phyloP scores from a whole-genome alignment of 306 rosid species.

The Carpinus fangiana region DNA sequence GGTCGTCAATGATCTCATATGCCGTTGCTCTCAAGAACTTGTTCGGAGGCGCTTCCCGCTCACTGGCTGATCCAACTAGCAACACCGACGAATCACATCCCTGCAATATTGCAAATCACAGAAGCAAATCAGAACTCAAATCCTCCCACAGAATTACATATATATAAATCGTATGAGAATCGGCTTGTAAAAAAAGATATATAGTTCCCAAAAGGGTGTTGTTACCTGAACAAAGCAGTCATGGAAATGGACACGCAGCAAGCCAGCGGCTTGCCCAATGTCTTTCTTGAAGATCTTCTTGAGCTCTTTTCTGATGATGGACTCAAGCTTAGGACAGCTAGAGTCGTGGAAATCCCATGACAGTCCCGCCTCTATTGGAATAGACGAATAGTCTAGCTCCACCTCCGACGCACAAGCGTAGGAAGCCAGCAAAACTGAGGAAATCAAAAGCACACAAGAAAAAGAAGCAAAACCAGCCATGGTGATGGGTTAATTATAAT shows the following conservation, averaged over 20 bases:
- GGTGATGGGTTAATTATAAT: background rate
- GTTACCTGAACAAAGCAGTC: conserved; percentile 81
- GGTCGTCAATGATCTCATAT: conserved; percentile 52
- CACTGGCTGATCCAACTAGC: conserved; percentile 64
- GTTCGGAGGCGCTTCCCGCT: conserved; percentile 60
- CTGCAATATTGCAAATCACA: conserved; percentile 29
- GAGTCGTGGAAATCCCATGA: conserved; percentile 36
- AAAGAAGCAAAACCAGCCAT: conserved; percentile 21
- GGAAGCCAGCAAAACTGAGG: conserved; percentile 20
- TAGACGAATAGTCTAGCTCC: background rate
- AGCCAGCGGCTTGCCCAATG: conserved; percentile 71
- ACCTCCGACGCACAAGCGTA: conserved; percentile 22
- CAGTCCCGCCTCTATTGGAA: conserved; percentile 27
- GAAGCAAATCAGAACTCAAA: too few relatives aligned
- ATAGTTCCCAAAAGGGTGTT: background rate
- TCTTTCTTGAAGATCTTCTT: conserved; percentile 50
- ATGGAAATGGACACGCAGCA: conserved; percentile 76
- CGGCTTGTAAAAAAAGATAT: too few relatives aligned
- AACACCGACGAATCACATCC: conserved; percentile 74
- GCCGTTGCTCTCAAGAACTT: conserved; percentile 39
- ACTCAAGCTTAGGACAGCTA: conserved; percentile 50
- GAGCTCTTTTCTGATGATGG: conserved; percentile 51
- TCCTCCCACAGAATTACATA: background rate
- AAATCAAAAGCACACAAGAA: conserved; percentile 20
- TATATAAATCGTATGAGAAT: too few relatives aligned